Evolutionary conservation across 441 rosid species (phyloP).

Genomic region (Arabidopsis lyrata): DNA sequence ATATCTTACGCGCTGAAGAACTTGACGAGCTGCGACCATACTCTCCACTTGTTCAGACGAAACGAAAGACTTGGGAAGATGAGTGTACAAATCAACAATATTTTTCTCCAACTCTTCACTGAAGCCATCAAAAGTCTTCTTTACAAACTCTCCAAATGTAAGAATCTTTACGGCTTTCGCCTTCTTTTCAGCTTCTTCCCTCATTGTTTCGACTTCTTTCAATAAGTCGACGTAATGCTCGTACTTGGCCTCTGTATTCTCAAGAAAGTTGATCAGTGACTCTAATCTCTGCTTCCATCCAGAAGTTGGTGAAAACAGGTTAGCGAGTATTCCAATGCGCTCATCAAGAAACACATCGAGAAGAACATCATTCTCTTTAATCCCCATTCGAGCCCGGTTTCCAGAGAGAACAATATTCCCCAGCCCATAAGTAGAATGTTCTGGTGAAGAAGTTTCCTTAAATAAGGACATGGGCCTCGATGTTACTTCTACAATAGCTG

Average conservation of each 20-base stretch:
- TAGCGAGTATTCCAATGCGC: neutral
- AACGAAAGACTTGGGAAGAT: constrained; percentile 3
- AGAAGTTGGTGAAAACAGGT: neutral
- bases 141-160: constrained; percentile 12
- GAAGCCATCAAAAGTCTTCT: neutral
- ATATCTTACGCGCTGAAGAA: neutral
- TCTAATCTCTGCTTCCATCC: constrained; percentile 21
- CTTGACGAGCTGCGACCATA: neutral
- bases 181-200: neutral
- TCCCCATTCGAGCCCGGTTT: constrained; percentile 29
- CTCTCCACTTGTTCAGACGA: neutral
- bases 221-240: neutral
- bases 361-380: neutral
- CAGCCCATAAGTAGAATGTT: constrained; percentile 10
- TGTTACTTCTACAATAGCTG: constrained; percentile 59
- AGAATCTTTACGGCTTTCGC: neutral
- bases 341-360: constrained; percentile 34
- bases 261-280: constrained; percentile 25
- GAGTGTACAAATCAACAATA: constrained; percentile 24
- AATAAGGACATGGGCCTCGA: neutral
- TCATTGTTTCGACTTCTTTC: neutral
- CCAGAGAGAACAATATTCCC: constrained; percentile 24
- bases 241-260: constrained; percentile 36
- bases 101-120: neutral
- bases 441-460: neutral